Conservation (phyloP, 73 alveolate genomes). For the Paraurostyla sp. region DNA sequence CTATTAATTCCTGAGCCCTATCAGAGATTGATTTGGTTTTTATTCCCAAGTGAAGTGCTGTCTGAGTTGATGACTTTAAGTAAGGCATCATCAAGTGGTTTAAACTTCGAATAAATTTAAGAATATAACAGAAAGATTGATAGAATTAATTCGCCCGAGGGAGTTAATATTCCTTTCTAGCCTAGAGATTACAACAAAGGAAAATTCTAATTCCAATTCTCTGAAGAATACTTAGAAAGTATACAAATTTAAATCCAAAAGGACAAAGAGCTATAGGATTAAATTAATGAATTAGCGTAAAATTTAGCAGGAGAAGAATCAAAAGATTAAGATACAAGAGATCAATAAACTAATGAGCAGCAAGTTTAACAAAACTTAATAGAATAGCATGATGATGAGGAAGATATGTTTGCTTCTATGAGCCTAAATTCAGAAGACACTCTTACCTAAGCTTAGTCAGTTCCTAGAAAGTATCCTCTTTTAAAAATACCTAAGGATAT, state of each 20-base stretch:
- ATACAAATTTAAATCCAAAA: neutral
- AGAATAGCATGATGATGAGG: slow-evolving; percentile 43
- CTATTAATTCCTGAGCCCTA: slow-evolving; percentile 68
- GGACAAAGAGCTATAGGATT: neutral
- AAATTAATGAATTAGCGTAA: neutral
- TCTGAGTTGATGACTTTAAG: slow-evolving; percentile 31
- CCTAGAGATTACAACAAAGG: slow-evolving; percentile 55
- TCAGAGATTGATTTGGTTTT: slow-evolving; percentile 72
- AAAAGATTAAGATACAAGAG: neutral
- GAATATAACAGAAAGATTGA: neutral
- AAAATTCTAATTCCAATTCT: neutral
- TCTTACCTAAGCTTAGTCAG: slow-evolving; percentile 23
- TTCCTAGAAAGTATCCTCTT: neutral
- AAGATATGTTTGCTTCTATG: slow-evolving; percentile 45
- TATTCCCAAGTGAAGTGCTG: slow-evolving; percentile 81
- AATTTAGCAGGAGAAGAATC: neutral
- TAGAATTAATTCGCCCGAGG: neutral
- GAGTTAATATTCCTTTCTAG: slow-evolving; percentile 43
- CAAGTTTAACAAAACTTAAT: no score
- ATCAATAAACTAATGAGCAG: no score
- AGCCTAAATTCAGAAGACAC: slow-evolving; percentile 55
- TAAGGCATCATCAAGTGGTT: neutral
- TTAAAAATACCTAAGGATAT: slow-evolving; percentile 84
- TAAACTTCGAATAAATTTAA: slow-evolving; percentile 23
- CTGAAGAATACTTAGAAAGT: slow-evolving; percentile 43